Evolutionary conservation across 768 basidiomycete species (phyloP).

Genomic region (Lepiota brunneoincarnata): DNA sequence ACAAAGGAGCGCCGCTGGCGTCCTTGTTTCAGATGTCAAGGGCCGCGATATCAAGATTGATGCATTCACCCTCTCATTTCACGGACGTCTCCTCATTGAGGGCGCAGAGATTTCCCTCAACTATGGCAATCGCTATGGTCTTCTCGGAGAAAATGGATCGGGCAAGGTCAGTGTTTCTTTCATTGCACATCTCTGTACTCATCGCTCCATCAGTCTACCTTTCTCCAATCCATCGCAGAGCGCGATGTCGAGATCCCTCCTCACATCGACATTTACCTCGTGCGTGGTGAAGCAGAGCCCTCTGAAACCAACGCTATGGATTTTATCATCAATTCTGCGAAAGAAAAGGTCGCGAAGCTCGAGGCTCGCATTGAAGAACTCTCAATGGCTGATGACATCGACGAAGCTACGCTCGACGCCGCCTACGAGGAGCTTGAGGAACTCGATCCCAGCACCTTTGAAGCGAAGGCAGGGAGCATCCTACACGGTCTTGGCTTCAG

Average conservation of each 20-base stretch:
- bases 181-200: conserved; percentile 1
- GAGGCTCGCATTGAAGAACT: conserved; percentile 94
- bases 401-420: conserved; percentile 83
- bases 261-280: conserved; percentile 98
- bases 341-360: conserved; percentile 87
- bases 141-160: conserved; percentile 97
- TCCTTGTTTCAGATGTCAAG: conserved; percentile 89
- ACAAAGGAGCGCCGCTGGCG: conserved; percentile 82
- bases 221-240: conserved; percentile 92
- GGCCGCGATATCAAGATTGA: conserved; percentile 98
- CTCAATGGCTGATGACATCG: conserved; percentile 83
- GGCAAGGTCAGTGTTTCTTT: conserved; percentile 71
- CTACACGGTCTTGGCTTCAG: conserved; percentile 97
- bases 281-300: conserved; percentile 93
- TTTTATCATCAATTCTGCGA: conserved; percentile 92
- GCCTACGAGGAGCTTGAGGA: conserved; percentile 97
- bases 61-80: conserved; percentile 93
- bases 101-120: conserved; percentile 75
- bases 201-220: conserved; percentile 67
- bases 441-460: conserved; percentile 93
- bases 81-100: conserved; percentile 79
- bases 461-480: conserved; percentile 92
- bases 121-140: conserved; percentile 91
- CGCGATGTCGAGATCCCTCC: conserved; percentile 92
- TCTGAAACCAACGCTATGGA: conserved; percentile 95